Conservation (phyloP, 2,329 filamentous ascomycete genomes). For the Fusarium illudens region DNA sequence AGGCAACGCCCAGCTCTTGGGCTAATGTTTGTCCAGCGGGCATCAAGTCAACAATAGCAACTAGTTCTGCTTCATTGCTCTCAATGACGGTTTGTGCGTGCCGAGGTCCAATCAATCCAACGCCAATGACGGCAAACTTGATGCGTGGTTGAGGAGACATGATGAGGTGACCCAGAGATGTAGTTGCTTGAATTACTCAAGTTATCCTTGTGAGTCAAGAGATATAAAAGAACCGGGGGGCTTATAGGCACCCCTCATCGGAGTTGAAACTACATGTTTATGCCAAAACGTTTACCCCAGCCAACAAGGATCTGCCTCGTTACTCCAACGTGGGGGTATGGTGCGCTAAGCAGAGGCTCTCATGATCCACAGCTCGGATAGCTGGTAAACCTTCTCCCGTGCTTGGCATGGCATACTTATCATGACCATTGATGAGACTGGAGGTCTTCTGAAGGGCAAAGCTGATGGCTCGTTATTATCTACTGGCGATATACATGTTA, state of each 20-base stretch:
- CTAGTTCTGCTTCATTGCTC: constrained; percentile 34
- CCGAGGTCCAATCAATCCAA: constrained; percentile 44
- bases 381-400: constrained; percentile 8
- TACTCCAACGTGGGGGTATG: not conserved
- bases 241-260: constrained; percentile 3
- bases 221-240: too few species aligned
- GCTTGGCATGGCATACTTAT: too few species aligned
- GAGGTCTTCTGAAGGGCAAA: too few species aligned
- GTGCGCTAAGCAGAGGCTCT: not conserved
- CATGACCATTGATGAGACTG: too few species aligned
- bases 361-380: not conserved
- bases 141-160: constrained; percentile 18
- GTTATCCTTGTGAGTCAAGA: not conserved
- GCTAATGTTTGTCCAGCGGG: constrained; percentile 34
- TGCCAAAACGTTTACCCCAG: constrained; percentile 30
- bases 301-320: not conserved
- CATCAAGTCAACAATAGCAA: constrained; percentile 45
- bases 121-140: constrained; percentile 42
- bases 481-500: too few species aligned
- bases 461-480: too few species aligned
- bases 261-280: not conserved
- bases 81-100: constrained; percentile 43
- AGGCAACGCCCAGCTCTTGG: constrained; percentile 29
- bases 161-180: not conserved
- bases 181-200: not conserved